Evolutionary conservation across 768 basidiomycete species (phyloP).

Genomic region (Mycena polygramma): DNA sequence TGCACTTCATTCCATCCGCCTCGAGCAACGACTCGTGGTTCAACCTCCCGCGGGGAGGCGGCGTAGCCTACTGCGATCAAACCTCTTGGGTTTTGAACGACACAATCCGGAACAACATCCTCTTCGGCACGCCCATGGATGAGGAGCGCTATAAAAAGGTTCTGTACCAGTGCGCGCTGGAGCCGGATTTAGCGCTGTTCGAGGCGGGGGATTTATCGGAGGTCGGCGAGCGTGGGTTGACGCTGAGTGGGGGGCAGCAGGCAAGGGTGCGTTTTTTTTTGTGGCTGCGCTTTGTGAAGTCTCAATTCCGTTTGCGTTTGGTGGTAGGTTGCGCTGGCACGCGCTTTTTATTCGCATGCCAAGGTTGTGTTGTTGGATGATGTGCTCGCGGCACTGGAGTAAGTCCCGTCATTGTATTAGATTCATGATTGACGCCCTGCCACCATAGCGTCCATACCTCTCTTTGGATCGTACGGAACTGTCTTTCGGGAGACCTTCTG

Average conservation of each 20-base stretch:
- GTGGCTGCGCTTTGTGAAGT: too few relatives aligned
- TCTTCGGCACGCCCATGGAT: conserved; percentile 84
- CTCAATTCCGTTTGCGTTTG: too few relatives aligned
- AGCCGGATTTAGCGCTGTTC: conserved; percentile 77
- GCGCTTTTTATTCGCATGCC: conserved; percentile 52
- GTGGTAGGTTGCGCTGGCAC: too few relatives aligned
- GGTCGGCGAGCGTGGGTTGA: conserved; percentile 65
- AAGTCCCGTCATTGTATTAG: too few relatives aligned
- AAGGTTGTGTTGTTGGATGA: conserved; percentile 79
- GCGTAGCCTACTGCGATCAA: too few relatives aligned
- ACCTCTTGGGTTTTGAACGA: too few relatives aligned
- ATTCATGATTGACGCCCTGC: too few relatives aligned
- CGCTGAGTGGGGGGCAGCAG: conserved; percentile 57
- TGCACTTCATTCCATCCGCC: too few relatives aligned
- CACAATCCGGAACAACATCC: conserved; percentile 81
- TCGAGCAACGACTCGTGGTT: too few relatives aligned
- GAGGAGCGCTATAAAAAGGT: conserved; percentile 85
- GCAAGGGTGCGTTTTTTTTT: conserved; percentile 42
- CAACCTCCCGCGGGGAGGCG: too few relatives aligned
- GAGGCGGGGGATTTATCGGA: conserved; percentile 34
- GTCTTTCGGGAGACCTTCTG: neutral
- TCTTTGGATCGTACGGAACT: neutral
- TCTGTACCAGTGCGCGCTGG: conserved; percentile 79
- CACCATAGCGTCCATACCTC: neutral
- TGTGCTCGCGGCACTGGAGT: conserved; percentile 68